Base-by-base conservation (phyloP, 306 rosid genomes). In the Inga oerstediana region DNA sequence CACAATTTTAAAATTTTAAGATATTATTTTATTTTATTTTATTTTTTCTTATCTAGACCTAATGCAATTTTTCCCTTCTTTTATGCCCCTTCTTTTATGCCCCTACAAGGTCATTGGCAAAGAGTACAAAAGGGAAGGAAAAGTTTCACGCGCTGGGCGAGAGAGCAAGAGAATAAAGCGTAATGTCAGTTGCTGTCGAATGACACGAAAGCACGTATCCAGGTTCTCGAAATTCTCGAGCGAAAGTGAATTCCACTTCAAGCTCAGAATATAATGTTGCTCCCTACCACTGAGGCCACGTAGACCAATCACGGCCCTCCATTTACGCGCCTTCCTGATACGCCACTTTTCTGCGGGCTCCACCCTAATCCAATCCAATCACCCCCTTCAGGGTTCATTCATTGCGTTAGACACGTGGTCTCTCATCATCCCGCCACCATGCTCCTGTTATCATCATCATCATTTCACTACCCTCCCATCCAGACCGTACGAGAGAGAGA, bases 371-470 rank as follows among this genome's bases (percentile, higher is more conserved):
- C 41, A 13, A 67, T 67, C n/a, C 20, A 6, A 16, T 67, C 43
- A 67, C 34, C 24, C 2, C 19, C 37, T 3, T 16, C 43, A 15
- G 45, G 35, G 45, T 67, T 67, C 44, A 6, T 35, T 9, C 22
- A 0, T 14, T 1, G 9, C 68, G 37, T 17, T 14, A 65, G 44
- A 65, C 72, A 67, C 72, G 72, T 67, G 72, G 11, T 35, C 22
- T 17, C 24, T 1, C 22, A 2, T 14, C 5, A 16, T 2, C 45
- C 45, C 4, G 72, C 72, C 46, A 67, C 39, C 72, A 46, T 1
- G 72, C 17, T 67, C 45, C 45, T 7, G 72, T 67, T 67, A 67
- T 67, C 72, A 67, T 67, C 72, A 67, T 67, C 22, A 67, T 67
- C 72, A 24, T 16, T 16, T 35, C 45, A 15, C 39, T 8, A 8